Conservation (phyloP, 2,329 filamentous ascomycete species). For the Epichloe gansuensis region DNA sequence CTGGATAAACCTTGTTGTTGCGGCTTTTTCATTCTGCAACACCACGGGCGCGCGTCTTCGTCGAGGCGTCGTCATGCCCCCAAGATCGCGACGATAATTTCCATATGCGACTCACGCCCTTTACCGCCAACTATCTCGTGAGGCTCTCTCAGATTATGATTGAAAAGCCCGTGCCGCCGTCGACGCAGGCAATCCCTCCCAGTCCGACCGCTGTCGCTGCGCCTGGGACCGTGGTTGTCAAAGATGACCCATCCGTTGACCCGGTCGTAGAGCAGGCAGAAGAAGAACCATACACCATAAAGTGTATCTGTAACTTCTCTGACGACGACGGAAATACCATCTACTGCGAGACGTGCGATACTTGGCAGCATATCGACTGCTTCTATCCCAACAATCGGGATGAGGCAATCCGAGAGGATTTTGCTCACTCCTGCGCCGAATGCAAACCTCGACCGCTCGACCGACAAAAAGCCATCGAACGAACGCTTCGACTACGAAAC, state of each 20-base stretch:
- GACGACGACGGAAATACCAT: slow-evolving; percentile 98
- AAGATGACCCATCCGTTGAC: slow-evolving; percentile 24
- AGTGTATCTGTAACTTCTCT: slow-evolving; percentile 87
- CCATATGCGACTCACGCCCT: slow-evolving; percentile 22
- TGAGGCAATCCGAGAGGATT: slow-evolving; percentile 56
- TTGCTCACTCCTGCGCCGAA: slow-evolving; percentile 76
- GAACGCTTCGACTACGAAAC: slow-evolving; percentile 46
- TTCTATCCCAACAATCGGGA: slow-evolving; percentile 70
- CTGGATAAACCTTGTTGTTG: slow-evolving; percentile 3
- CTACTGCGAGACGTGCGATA: slow-evolving; percentile 88
- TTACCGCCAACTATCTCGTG: slow-evolving; percentile 25
- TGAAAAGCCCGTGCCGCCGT: slow-evolving; percentile 41
- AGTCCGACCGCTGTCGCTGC: slow-evolving; percentile 35
- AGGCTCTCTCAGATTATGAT: slow-evolving; percentile 47
- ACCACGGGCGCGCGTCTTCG: slow-evolving; percentile 25
- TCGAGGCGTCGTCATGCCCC: slow-evolving; percentile 45
- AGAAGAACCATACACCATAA: slow-evolving; percentile 86
- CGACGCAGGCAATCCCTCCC: slow-evolving; percentile 42
- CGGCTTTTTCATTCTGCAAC: background rate
- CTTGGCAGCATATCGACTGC: slow-evolving; percentile 97
- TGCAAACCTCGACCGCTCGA: slow-evolving; percentile 73
- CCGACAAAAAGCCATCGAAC: slow-evolving; percentile 58
- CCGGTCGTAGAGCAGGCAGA: slow-evolving; percentile 41
- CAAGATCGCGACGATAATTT: slow-evolving; percentile 39
- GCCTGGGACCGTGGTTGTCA: slow-evolving; percentile 18